Conservation (phyloP, 106 monocot species). For the Iris macrosiphon region DNA sequence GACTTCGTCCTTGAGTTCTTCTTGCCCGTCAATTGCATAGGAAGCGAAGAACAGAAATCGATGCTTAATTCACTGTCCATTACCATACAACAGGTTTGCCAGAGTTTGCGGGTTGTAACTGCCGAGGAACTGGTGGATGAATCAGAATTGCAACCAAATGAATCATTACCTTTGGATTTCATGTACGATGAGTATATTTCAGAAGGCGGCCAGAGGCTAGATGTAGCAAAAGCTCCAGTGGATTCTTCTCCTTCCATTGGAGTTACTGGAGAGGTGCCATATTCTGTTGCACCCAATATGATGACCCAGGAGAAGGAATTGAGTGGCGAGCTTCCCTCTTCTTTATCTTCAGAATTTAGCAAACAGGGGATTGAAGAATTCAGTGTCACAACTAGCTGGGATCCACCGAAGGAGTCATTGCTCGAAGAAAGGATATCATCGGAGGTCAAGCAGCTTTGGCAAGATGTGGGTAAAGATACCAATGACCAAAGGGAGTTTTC, state of each 20-base stretch:
- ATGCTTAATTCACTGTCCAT: slow-evolving; percentile 60
- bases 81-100: slow-evolving; percentile 51
- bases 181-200: background rate
- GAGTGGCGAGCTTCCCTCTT: background rate
- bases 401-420: slow-evolving; percentile 6
- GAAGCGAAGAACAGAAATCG: slow-evolving; percentile 36
- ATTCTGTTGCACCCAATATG: slow-evolving; percentile 14
- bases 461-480: no score
- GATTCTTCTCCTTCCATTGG: background rate
- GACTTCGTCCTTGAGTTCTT: slow-evolving; percentile 90
- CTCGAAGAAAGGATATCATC: slow-evolving; percentile 7
- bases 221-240: background rate
- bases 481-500: slow-evolving; percentile 1
- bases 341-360: slow-evolving; percentile 9
- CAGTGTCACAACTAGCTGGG: slow-evolving; percentile 18
- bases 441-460: slow-evolving; percentile 12
- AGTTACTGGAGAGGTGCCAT: slow-evolving; percentile 5
- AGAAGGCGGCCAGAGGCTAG: slow-evolving; percentile 5
- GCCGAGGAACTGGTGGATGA: slow-evolving; percentile 46
- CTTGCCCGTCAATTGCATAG: slow-evolving; percentile 47
- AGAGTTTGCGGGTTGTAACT: slow-evolving; percentile 43
- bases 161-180: slow-evolving; percentile 10
- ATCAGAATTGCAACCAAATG: slow-evolving; percentile 13
- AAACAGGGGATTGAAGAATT: slow-evolving; percentile 18
- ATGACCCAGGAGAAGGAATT: slow-evolving; percentile 20